Evolutionary conservation across 768 basidiomycete genomes (phyloP), one percentile per base, ranked within the genome.

Genomic region (Mycena epipterygia): DNA sequence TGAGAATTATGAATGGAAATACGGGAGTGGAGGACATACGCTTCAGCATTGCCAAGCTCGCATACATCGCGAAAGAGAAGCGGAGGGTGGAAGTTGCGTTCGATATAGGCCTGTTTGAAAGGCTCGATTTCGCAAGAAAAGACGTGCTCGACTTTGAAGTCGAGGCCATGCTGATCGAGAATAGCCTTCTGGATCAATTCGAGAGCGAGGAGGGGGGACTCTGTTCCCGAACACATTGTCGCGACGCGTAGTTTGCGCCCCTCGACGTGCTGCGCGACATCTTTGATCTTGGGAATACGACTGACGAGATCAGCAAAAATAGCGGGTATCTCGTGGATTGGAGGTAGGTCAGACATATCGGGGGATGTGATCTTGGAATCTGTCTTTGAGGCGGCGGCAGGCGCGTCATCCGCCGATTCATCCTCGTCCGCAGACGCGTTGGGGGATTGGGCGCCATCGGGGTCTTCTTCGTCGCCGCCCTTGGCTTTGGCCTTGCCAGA

Each of bases 121-220:
- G 96, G 96, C 77, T 96, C 96, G 64, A 98, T 97, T 82, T 98
- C 96, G 81, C 96, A 98, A 1, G 96, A 97, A 82, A 98, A 97
- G 49, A 97, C 95, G 80, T 98, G 96, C 79, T 97, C 93, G 59
- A 95, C 85, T 29, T 92, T 88, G 64, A 98, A 81, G 2, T 86
- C 82, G 60, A 92, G 74, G 4, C 84, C 88, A 73, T 90, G 89
- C 73, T 92, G 91, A 33, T 91, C 89, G 33, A 89, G 81, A 73
- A 97, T 88, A 6, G 92, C 89, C 67, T 92, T 89, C 65, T 91
- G 91, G 51, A 98, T 95, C 69, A 97, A 82, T 33, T 94, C 92
- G 52, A 98, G 85, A 17, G 97, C 97, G 39, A 98, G 90, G 27
- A 98, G 88, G 58, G 97, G 97, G 2, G 95, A 95, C 77, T 98